Evolutionary conservation across 345 rosid genomes (phyloP), one percentile per base, ranked within the genome.

Genomic region (Salix dunnii): DNA sequence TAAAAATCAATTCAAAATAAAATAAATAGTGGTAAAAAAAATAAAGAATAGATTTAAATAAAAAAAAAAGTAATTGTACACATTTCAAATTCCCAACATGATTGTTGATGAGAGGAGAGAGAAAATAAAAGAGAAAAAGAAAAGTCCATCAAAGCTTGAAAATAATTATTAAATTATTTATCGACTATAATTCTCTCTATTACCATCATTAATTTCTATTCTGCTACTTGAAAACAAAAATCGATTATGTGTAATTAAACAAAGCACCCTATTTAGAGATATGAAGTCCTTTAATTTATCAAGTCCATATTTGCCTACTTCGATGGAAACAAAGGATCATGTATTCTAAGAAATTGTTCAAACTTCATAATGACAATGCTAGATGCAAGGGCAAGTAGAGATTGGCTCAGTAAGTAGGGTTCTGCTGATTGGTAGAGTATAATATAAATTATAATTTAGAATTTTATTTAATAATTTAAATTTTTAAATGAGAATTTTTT

Each of bases 381-480:
- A 51, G 23, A 6, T 51, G 58, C 58, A 20, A 20, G 23, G 58
- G 58, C 23, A 51, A 51, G 1, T 6, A 51, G 58, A 20, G 58
- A 51, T 0, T 51, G 1, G 23, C 58, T 51, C 3, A 20, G 58
- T 18, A 6, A 6, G 58, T 8, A 51, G 23, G 58, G n/a, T 51
- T 51, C 58, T 20, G 23, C 58, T 33, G 1, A 0, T 1, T 5
- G 36, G 0, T 33, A 33, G 36, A 33, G 6, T 33, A 0, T 33
- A 33, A 5, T 33, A 33, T 33, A 33, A 33, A 33, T 33, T 0
- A 33, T 5, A 33, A 0, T 33, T 0, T 33, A 33, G 7, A 5
- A 0, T 0, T 33, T 5, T 1, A 33, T 6, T 0, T 33, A 33
- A 0, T 5, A 33, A 0, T 0, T 33, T 33, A 33, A 33, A 0